Conservation (phyloP, 1,284 basidiomycete genomes). For the Ustilago tritici region DNA sequence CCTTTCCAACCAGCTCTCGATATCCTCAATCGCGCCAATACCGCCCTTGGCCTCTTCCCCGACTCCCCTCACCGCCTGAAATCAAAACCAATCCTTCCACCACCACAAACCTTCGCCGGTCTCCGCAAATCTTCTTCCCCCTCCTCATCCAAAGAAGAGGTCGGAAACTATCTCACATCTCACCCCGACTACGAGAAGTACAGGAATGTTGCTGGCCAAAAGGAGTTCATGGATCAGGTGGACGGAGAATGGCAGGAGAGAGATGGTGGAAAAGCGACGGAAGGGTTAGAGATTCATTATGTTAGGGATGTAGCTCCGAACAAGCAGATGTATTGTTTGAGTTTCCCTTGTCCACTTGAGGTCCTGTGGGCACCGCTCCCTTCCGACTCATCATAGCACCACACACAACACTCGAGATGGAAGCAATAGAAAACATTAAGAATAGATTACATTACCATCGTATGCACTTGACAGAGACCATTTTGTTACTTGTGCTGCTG, state of each 20-base stretch:
- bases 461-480: neutral
- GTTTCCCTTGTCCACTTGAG: conserved; percentile 81
- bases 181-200: conserved; percentile 27
- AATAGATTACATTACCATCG: neutral
- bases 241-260: conserved; percentile 4
- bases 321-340: conserved; percentile 99
- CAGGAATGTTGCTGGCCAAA: neutral
- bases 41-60: conserved; percentile 35
- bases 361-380: conserved; percentile 42
- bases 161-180: conserved; percentile 20
- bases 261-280: conserved; percentile 11
- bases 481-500: neutral
- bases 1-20: conserved; percentile 57
- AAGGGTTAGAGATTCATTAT: conserved; percentile 75
- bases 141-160: neutral
- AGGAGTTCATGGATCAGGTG: conserved; percentile 12
- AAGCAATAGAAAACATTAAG: neutral
- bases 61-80: conserved; percentile 8
- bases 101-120: conserved; percentile 34
- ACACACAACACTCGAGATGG: neutral
- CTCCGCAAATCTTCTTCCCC: conserved; percentile 23
- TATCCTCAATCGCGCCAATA: conserved; percentile 59
- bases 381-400: neutral
- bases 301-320: conserved; percentile 94
- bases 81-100: conserved; percentile 27